Conservation (phyloP, 371 early-diverging fungal species). For the Actinomucor elegans region DNA sequence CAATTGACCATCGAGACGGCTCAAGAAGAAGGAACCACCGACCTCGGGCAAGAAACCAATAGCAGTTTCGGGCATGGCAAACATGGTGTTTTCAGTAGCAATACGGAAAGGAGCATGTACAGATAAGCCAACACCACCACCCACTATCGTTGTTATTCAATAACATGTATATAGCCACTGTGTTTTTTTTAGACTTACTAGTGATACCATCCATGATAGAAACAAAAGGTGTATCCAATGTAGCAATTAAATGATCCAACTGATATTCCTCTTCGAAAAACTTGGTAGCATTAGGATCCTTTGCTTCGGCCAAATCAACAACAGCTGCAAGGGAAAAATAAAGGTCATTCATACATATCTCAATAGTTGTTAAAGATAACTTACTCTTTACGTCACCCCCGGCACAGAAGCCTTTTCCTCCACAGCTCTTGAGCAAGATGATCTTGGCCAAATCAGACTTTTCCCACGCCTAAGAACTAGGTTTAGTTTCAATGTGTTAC, state of each 20-base stretch:
- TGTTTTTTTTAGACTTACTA: constrained; percentile 53
- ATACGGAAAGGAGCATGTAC: constrained; percentile 96
- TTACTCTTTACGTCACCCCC: constrained; percentile 94
- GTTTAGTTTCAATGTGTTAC: background rate
- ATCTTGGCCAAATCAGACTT: constrained; percentile 86
- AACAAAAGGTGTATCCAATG: constrained; percentile 84
- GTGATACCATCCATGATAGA: constrained; percentile 92
- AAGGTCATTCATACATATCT: background rate
- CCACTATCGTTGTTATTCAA: constrained; percentile 63
- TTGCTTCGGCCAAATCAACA: constrained; percentile 42
- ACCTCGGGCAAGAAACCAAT: constrained; percentile 98
- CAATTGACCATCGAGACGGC: constrained; percentile 90
- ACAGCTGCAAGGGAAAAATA: constrained; percentile 27
- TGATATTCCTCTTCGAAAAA: constrained; percentile 94
- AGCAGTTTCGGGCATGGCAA: constrained; percentile 95
- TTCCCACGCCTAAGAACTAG: constrained; percentile 76
- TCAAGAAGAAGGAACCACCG: constrained; percentile 93
- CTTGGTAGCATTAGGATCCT: constrained; percentile 57
- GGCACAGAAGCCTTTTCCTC: constrained; percentile 90
- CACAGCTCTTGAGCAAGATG: constrained; percentile 78
- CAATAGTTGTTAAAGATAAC: background rate
- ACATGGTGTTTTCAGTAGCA: constrained; percentile 90
- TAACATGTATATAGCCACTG: background rate
- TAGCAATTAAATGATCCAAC: constrained; percentile 90
- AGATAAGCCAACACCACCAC: constrained; percentile 95